Conservation (phyloP, 805 yeast genomes). For the Suhomyces kilbournensis region DNA sequence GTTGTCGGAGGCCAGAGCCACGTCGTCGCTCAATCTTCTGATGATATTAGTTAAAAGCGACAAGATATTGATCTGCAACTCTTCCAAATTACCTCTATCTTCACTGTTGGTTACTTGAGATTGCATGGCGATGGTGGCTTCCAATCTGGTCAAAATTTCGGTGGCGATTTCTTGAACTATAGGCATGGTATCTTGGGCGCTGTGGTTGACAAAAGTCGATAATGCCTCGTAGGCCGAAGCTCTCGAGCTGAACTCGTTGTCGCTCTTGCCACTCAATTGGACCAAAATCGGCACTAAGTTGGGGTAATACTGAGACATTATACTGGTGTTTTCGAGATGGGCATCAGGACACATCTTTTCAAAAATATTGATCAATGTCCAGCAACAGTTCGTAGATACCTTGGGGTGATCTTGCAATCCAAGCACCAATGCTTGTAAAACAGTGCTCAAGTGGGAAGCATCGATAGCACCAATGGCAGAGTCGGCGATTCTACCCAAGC, state of each 20-base stretch:
- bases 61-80: conserved; percentile 78
- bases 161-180: conserved; percentile 70
- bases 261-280: conserved; percentile 64
- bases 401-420: conserved; percentile 93
- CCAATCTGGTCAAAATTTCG: conserved; percentile 70
- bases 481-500: conserved; percentile 94
- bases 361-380: conserved; percentile 90
- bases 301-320: conserved; percentile 72
- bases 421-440: conserved; percentile 65
- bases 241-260: conserved; percentile 83
- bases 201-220: conserved; percentile 72
- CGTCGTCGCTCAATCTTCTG: conserved; percentile 71
- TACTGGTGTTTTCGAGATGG: conserved; percentile 48
- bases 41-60: conserved; percentile 79
- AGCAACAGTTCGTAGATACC: conserved; percentile 94
- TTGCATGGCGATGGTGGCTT: conserved; percentile 57
- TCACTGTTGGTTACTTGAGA: conserved; percentile 62
- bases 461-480: conserved; percentile 75
- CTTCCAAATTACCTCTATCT: conserved; percentile 76
- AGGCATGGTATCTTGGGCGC: conserved; percentile 67
- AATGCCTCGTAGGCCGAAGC: conserved; percentile 97
- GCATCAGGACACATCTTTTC: conserved; percentile 72
- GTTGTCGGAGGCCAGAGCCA: conserved; percentile 65
- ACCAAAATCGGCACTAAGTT: conserved; percentile 67
- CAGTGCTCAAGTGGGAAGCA: conserved; percentile 61